phyloP scores from a whole-genome alignment of 176 grass and related monocot species.

The Avena insularis region DNA sequence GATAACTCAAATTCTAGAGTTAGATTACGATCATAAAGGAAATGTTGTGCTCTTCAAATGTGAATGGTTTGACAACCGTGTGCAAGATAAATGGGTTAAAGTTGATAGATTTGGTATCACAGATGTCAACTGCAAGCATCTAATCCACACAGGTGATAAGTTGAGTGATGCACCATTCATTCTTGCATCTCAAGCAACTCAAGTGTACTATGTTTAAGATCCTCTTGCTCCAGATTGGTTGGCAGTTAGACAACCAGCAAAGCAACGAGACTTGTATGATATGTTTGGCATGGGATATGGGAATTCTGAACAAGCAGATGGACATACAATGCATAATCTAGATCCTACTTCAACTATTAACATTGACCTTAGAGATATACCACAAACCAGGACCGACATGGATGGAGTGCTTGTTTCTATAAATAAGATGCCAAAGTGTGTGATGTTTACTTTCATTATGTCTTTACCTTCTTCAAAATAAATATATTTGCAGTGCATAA shows the following conservation, averaged over 20 bases:
- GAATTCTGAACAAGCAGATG: too few species aligned
- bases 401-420: background rate
- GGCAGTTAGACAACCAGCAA: background rate
- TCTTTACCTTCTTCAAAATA: background rate
- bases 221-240: background rate
- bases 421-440: background rate
- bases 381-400: background rate
- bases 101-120: background rate
- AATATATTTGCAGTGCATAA: background rate
- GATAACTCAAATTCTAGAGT: background rate
- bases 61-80: background rate
- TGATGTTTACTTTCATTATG: background rate
- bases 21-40: background rate
- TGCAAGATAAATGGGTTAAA: background rate
- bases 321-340: background rate
- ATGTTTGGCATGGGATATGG: background rate
- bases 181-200: conserved; percentile 8
- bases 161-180: background rate
- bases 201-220: conserved; percentile 14
- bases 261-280: background rate
- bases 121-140: background rate
- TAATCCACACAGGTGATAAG: background rate
- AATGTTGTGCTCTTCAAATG: background rate
- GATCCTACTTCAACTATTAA: background rate
- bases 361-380: background rate